Conservation (phyloP, 352 stramenopile species). For the Pythium graminicola region DNA sequence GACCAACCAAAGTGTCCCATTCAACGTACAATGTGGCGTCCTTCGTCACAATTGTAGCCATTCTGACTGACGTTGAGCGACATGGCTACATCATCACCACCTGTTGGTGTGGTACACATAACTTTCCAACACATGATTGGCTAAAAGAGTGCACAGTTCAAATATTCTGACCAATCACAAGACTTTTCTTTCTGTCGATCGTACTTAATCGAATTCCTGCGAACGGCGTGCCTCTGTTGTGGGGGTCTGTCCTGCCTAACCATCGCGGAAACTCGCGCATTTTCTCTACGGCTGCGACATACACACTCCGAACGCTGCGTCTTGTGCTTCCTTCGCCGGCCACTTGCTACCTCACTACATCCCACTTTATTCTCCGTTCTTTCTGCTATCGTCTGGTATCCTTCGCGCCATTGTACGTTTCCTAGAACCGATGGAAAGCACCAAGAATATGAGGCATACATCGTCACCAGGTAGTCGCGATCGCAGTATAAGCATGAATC, state of each 20-base stretch:
- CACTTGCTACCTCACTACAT: not conserved
- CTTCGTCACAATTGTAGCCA: too few species aligned
- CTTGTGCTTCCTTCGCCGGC: not conserved
- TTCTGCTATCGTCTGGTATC: slow-evolving; percentile 11
- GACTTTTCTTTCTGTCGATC: not conserved
- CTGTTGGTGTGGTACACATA: too few species aligned
- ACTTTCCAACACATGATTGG: not conserved
- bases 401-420: not conserved
- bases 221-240: too few species aligned
- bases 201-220: not conserved
- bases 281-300: not conserved
- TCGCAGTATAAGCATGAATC: slow-evolving; percentile 70
- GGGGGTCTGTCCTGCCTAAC: too few species aligned
- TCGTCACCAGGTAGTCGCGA: slow-evolving; percentile 31
- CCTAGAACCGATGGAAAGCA: slow-evolving; percentile 14
- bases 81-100: too few species aligned
- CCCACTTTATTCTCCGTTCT: slow-evolving; percentile 5
- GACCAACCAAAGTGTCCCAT: too few species aligned
- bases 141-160: not conserved
- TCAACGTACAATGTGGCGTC: too few species aligned
- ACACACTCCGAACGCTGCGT: not conserved
- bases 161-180: not conserved
- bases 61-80: too few species aligned
- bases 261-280: too few species aligned
- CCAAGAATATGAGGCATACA: not conserved